These are phyloP conservation scores for Epichloe gansuensis DNA, from an alignment of 2,329 filamentous ascomycete genomes.

Conservation along the genomic window DNA sequence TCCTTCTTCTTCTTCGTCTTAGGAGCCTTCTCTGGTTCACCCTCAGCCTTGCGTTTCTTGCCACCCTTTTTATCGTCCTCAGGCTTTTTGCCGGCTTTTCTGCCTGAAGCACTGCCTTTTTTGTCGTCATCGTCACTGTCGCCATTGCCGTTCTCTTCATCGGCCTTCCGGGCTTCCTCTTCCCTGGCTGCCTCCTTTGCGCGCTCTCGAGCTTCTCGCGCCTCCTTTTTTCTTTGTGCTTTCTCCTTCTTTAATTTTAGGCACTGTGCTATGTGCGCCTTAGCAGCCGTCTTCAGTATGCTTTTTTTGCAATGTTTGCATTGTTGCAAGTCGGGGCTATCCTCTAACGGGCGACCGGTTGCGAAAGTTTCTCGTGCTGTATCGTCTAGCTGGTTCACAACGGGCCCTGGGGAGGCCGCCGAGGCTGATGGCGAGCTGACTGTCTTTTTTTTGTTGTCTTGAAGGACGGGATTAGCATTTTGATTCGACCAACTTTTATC, in stretches of 20 bases:
- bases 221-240: constrained; percentile 67
- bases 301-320: constrained; percentile 95
- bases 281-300: constrained; percentile 60
- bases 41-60: constrained; percentile 68
- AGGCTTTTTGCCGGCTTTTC: constrained; percentile 59
- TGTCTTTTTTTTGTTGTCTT: constrained; percentile 44
- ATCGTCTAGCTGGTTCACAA: constrained; percentile 60
- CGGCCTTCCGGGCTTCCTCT: constrained; percentile 39
- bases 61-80: constrained; percentile 49
- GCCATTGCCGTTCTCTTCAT: constrained; percentile 34
- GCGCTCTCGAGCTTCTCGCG: constrained; percentile 55
- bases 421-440: constrained; percentile 28
- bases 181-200: constrained; percentile 49
- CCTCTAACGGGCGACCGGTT: constrained; percentile 69
- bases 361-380: constrained; percentile 65
- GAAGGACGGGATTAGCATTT: not conserved
- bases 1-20: constrained; percentile 95
- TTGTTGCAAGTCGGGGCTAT: constrained; percentile 62
- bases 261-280: constrained; percentile 71
- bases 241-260: constrained; percentile 75
- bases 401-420: constrained; percentile 37
- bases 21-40: constrained; percentile 65
- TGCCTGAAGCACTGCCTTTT: constrained; percentile 28
- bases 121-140: constrained; percentile 35
- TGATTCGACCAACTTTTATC: not conserved